Conservation (phyloP, 257 asterid species). For the Ilex aquifolium region DNA sequence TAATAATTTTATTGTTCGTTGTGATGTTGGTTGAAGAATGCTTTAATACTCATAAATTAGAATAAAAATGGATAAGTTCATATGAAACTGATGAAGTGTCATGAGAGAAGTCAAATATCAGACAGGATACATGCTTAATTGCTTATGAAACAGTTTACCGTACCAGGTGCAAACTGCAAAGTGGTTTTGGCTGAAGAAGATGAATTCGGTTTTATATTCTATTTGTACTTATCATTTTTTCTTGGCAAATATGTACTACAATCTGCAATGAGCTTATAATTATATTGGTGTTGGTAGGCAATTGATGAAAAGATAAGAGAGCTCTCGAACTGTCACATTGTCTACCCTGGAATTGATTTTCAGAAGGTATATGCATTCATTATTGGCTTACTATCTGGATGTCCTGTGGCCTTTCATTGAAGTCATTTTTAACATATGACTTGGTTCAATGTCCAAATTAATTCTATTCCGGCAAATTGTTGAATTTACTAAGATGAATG, state of each 20-base stretch:
- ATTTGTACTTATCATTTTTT: neutral
- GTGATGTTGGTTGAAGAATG: neutral
- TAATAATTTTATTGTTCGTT: constrained; percentile 4
- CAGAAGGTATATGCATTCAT: constrained; percentile 63
- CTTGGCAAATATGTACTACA: neutral
- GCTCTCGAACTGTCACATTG: constrained; percentile 96
- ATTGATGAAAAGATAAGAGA: constrained; percentile 93
- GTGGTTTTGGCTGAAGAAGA: neutral
- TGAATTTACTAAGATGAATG: no score
- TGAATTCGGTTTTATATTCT: neutral
- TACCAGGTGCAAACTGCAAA: no score
- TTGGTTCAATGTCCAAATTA: neutral
- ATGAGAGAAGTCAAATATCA: no score
- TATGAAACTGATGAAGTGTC: no score
- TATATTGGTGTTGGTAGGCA: constrained; percentile 53
- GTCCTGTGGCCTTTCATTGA: neutral
- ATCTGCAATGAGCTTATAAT: constrained; percentile 9
- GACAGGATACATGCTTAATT: no score
- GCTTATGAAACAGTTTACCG: no score
- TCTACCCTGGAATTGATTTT: constrained; percentile 87
- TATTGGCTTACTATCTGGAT: constrained; percentile 1
- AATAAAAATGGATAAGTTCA: no score
- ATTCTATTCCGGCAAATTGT: no score
- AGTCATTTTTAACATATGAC: neutral
- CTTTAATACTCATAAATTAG: no score